Base-by-base conservation (phyloP, 192 early-diverging fungal species). In the Fimicolochytrium jonesii region DNA sequence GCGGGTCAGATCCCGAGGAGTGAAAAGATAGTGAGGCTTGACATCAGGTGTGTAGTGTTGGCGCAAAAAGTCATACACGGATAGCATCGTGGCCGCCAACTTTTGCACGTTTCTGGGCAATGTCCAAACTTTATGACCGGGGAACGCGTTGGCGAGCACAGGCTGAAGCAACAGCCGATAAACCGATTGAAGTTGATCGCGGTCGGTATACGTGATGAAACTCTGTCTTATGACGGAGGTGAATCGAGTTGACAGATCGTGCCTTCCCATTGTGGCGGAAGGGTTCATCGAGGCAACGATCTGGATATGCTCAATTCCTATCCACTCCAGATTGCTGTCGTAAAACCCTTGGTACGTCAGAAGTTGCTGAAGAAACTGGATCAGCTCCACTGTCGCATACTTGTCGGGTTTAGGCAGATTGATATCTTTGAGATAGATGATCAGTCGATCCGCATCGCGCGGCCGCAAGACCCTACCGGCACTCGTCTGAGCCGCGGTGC, bases 361-460 rank as follows among this genome's bases (percentile, higher is more conserved):
- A 5, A 84, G 59, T 49, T 84, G 82, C 60, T 83, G 80, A 41
- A 84, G 30, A 46, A 84, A 76, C 45, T 81, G 80, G 37, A 84
- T 68, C 25, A 84, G 59, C 42, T 84, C 82, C 4, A 84, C 82
- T 4, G 82, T 84, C 46, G 74, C 80, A 49, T 84, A 84, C 34
- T 79, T 72, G 52, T 84, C 82, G 10, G 82, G 82, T 52, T 68
- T 74, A 2, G 82, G 82, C 36, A 84, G 60, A 41, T 84, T 82
- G 41, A 84, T 78, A 55, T 84, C 82, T 60, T 84, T 84, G 17
- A 84, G 72, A 63, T 82, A 84, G n/a, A 84, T 23, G 34, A 84
- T 73, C 35, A 84, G 57, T 23, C 51, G 34, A 29, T 84, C 82
- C 6, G 69, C 56, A 37, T 84, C 82, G 41, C 76, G 81, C 15